Evolutionary conservation across 148 eudicot genomes (phyloP), one percentile per base, ranked within the genome.

Genomic region (Chenopodium album): DNA sequence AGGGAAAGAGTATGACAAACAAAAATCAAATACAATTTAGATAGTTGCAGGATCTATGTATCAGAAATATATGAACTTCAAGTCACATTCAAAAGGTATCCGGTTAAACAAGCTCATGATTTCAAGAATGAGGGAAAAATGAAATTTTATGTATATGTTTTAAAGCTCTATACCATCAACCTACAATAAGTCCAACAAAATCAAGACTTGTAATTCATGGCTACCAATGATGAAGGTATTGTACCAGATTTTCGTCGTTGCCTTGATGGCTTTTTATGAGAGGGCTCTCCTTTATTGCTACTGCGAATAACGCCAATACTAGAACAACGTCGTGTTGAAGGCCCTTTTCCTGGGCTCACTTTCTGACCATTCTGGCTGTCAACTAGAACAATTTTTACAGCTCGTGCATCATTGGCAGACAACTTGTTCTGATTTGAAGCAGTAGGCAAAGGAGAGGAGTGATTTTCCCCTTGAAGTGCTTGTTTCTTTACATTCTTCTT

Each of bases 171-270:
- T 4, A 67, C 12, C 71, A 26, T 28, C 16, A 28, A 22, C n/a
- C n/a, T 29, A 67, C 37, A 78, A 7, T 50, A 46, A 72, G 70
- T 73, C 19, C n/a, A 28, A 31, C n/a, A 54, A 63, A 29, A 20
- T 44, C 23, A 37, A 32, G 62, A 41, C n/a, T 41, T 65, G 70
- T 26, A 66, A 63, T 59, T 32, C 22, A 46, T 19, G 52, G 79
- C 52, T 56, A 29, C 26, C 1, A 22, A 29, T n/a, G 34, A 64
- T 73, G 26, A 62, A 44, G 65, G 5, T 48, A 31, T 82, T 65
- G 82, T 84, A 96, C 99, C 97, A 86, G 89, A 76, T 87, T 89
- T 94, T 46, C 91, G 91, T 20, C 95, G 92, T 56, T 89, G 91
- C 71, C 89, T 90, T 52, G 83, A 85, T 83, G 88, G 76, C 88